Conservation (phyloP, 176 grass and related monocot species). For the Dactylis glomerata region DNA sequence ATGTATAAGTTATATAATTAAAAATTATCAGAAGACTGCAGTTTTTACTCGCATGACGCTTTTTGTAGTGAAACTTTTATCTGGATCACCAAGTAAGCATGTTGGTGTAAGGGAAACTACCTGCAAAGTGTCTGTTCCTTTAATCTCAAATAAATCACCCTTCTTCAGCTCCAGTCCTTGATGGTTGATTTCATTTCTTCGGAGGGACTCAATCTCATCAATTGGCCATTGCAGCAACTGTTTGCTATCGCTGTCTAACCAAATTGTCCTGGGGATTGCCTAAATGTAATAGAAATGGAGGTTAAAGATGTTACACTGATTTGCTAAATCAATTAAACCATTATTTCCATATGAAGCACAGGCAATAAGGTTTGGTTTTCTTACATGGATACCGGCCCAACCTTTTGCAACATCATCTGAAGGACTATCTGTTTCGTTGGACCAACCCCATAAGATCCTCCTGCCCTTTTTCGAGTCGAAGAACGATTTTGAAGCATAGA, state of each 20-base stretch:
- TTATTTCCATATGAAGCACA: background rate
- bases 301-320: background rate
- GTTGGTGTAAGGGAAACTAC: background rate
- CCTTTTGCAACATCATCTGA: conserved; percentile 58
- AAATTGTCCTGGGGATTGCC: conserved; percentile 66
- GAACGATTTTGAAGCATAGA: conserved; percentile 82
- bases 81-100: background rate
- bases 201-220: conserved; percentile 65
- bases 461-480: conserved; percentile 52
- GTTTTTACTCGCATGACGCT: background rate
- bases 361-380: background rate
- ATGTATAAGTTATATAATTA: background rate
- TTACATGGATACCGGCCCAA: conserved; percentile 85
- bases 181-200: conserved; percentile 46
- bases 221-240: conserved; percentile 78
- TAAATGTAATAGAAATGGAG: conserved; percentile 20
- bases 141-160: conserved; percentile 50
- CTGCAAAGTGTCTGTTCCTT: conserved; percentile 35
- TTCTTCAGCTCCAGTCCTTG: conserved; percentile 49
- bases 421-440: conserved; percentile 56
- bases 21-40: background rate
- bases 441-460: conserved; percentile 73
- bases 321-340: background rate
- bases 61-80: background rate
- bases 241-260: conserved; percentile 58